Evolutionary conservation across 1,139 yeast genomes (phyloP), one percentile per base, ranked within the genome.

Genomic region (Hyphopichia burtonii): DNA sequence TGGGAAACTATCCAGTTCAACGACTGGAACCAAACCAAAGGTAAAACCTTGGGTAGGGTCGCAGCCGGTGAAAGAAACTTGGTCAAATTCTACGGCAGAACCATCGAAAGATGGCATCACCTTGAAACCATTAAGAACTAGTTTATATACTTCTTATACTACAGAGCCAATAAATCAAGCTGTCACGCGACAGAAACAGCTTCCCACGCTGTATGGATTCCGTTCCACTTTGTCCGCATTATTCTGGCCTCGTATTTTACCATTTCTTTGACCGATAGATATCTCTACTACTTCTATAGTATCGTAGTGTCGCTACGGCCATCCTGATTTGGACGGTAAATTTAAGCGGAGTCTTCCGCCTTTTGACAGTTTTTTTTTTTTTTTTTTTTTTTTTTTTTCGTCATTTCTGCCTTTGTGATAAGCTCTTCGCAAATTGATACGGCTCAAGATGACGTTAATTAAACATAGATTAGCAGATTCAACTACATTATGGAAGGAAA

Each of bases 21-120:
- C 7, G 56, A 66, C 27, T 71, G 76, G 76, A 68, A 69, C 40
- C 58, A 61, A 31, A 63, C 59, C 25, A 70, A 71, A 48, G 73
- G 74, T 4, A 50, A 64, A 32, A 47, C 65, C 17, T 59, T 69
- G 37, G 76, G 76, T 15, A 56, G 61, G 39, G 55, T 52, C 18
- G 49, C 52, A 15, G 71, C 68, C 5, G 74, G 66, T 12, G 68
- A 66, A 34, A 64, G 69, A 12, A 58, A 58, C 31, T 44, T 57
- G 5, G 56, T 65, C 8, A 47, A 56, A 34, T 41, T 58, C 16
- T 66, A 56, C 44, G 76, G 76, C 1, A 54, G 76, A 35, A 49
- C 50, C 12, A 59, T 67, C 30, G 76, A 70, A 46, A 58, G 76
- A 42, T 70, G 76, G 75, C 72, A 66, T 43, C 68, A 61, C 16